Evolutionary conservation across 768 basidiomycete species (phyloP).

Genomic region (Termitomyces heimii): DNA sequence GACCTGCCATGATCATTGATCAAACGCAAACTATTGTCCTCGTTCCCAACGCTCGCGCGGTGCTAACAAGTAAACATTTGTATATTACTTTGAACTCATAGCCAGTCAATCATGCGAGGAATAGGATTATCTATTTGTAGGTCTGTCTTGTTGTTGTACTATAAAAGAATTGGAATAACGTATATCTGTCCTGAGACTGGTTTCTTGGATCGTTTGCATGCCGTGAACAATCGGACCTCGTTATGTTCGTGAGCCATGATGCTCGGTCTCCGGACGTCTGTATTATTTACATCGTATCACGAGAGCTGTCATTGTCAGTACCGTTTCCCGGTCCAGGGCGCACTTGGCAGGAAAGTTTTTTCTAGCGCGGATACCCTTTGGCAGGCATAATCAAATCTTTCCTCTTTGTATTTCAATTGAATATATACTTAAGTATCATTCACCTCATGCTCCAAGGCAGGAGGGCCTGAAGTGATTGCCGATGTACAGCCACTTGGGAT

Average conservation of each 20-base stretch:
- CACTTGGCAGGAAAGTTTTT: neutral
- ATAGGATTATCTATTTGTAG: neutral
- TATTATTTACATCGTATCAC: neutral
- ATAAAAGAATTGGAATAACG: neutral
- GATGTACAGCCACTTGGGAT: conserved; percentile 9
- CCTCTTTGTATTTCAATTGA: neutral
- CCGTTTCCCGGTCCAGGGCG: neutral
- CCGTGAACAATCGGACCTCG: neutral
- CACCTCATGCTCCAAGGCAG: neutral
- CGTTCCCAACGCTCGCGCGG: conserved; percentile 63
- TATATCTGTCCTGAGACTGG: neutral
- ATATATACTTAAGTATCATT: neutral
- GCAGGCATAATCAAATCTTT: neutral
- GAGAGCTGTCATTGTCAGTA: neutral
- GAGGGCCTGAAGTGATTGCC: conserved; percentile 4
- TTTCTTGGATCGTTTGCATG: neutral
- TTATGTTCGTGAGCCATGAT: neutral
- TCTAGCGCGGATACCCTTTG: neutral
- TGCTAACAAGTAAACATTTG: conserved; percentile 67
- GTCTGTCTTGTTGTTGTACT: neutral
- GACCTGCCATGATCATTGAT: conserved; percentile 94
- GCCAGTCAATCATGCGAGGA: neutral
- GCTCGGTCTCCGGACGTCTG: too few relatives aligned
- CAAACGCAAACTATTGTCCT: conserved; percentile 93
- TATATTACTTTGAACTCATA: conserved; percentile 38